Conservation (phyloP, 2,329 filamentous ascomycete genomes). For the Ophiosphaerella narmari region DNA sequence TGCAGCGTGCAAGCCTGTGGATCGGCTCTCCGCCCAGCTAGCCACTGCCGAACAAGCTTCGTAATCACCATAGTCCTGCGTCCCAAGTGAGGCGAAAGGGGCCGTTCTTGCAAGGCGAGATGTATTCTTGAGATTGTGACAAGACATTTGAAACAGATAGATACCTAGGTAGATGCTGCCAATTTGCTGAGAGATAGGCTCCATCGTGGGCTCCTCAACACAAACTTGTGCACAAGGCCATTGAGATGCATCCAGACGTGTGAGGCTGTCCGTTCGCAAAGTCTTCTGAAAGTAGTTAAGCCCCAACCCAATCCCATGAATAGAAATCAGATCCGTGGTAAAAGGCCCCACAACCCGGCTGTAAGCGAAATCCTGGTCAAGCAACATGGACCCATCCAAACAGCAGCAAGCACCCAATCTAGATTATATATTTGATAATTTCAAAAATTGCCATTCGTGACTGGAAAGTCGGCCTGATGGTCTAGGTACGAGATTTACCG, state of each 20-base stretch:
- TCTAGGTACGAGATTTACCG: conserved; percentile 24
- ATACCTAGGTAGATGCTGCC: too few species aligned
- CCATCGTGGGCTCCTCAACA: neutral
- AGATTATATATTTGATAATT: neutral
- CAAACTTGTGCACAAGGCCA: neutral
- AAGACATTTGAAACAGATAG: neutral
- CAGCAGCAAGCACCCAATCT: neutral
- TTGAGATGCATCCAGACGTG: neutral
- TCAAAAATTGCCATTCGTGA: conserved; percentile 10
- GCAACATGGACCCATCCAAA: neutral
- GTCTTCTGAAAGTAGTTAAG: conserved; percentile 15
- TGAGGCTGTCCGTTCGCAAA: conserved; percentile 13
- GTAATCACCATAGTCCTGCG: neutral
- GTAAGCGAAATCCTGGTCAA: neutral
- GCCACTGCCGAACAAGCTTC: conserved; percentile 10
- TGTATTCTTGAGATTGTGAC: neutral
- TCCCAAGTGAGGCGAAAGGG: conserved; percentile 13
- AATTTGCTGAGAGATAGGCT: neutral
- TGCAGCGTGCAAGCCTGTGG: conserved; percentile 15
- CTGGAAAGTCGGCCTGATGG: conserved; percentile 26
- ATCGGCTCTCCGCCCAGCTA: conserved; percentile 24
- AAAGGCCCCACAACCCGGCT: conserved; percentile 11
- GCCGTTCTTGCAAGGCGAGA: neutral
- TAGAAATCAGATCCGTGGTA: neutral
- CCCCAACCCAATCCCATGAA: conserved; percentile 1